Evolutionary conservation across 2,329 filamentous ascomycete species (phyloP).

Genomic region (Sphaceloma murrayae): DNA sequence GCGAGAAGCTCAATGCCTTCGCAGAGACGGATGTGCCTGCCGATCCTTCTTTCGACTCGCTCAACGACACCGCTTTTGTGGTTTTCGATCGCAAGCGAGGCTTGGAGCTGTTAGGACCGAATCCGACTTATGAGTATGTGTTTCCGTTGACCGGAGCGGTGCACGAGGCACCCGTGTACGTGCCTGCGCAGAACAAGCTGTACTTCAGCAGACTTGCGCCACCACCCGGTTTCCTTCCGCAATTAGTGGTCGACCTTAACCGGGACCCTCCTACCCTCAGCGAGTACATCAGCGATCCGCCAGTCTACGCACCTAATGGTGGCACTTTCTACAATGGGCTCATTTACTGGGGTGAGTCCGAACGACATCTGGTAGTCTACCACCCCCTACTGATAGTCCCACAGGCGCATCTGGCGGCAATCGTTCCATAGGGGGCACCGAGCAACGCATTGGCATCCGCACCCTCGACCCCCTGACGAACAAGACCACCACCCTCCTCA

Average conservation of each 20-base stretch:
- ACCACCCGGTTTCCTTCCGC: slow-evolving; percentile 31
- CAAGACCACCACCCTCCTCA: slow-evolving; percentile 34
- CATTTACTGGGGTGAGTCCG: slow-evolving; percentile 30
- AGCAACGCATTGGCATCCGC: slow-evolving; percentile 35
- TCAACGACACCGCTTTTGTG: slow-evolving; percentile 26
- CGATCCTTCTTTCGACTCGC: slow-evolving; percentile 27
- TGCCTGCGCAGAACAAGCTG: slow-evolving; percentile 33
- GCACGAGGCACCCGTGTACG: slow-evolving; percentile 37
- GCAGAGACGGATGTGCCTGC: slow-evolving; percentile 28
- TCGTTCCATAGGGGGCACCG: slow-evolving; percentile 29
- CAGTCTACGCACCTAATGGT: slow-evolving; percentile 38
- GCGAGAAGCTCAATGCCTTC: slow-evolving; percentile 31
- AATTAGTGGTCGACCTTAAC: slow-evolving; percentile 35
- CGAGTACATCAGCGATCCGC: slow-evolving; percentile 34
- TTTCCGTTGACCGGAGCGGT: slow-evolving; percentile 32
- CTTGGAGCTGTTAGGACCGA: slow-evolving; percentile 30
- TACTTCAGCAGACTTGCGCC: slow-evolving; percentile 33
- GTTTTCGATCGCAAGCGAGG: slow-evolving; percentile 31
- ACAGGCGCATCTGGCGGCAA: slow-evolving; percentile 32
- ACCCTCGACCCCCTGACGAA: slow-evolving; percentile 40
- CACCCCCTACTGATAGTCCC: neutral
- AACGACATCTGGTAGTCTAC: neutral
- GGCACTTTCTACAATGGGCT: slow-evolving; percentile 33
- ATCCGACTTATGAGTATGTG: slow-evolving; percentile 31
- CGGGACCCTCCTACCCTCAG: slow-evolving; percentile 33